Evolutionary conservation across 2,329 filamentous ascomycete species (phyloP), one percentile per base, ranked within the genome.

Genomic region (Exophiala spinifera): DNA sequence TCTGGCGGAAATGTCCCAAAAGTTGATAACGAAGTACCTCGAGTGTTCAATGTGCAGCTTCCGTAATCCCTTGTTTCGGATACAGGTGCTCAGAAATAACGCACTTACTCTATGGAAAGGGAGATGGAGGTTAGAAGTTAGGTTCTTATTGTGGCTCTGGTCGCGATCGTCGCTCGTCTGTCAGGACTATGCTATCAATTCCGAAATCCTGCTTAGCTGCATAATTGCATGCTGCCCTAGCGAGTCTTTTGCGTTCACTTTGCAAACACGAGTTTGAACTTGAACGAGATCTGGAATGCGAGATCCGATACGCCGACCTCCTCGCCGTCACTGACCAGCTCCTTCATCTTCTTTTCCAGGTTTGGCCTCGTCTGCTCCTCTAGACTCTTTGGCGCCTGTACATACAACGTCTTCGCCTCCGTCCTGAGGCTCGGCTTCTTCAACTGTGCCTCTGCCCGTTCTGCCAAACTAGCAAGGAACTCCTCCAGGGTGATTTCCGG

Each of bases 271-370:
- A 84, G 65, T 64, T 78, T 79, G 70, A 79, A 86, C 61, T 81
- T 79, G 72, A 83, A 85, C 67, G 88, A 82, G 21, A 89, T 85
- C 31, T 85, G 83, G 68, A 95, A 94, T 1, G 90, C 89, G n/a
- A 89, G 88, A 70, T 97, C 92, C 14, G 89, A 91, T 44, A 99
- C 87, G n/a, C 85, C 89, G 45, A 99, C 81, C 72, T 96, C 90
- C 68, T 96, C 88, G 11, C 91, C 90, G 64, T 91, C 79, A 43
- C 81, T 70, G 19, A 99, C 79, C 59, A 99, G 72, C 21, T 95
- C 89, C 23, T 71, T 74, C 55, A 99, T 76, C 65, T 86, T 94
- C 75, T 87, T 89, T 58, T 78, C 77, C 59, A 99, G 75, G 68
- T 99, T 97, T 1, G 84, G 83, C 51, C 89, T 79, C 1, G 92